Evolutionary conservation across 1,284 basidiomycete genomes (phyloP), one percentile per base, ranked within the genome.

Genomic region (Cutaneotrichosporon cavernicola): DNA sequence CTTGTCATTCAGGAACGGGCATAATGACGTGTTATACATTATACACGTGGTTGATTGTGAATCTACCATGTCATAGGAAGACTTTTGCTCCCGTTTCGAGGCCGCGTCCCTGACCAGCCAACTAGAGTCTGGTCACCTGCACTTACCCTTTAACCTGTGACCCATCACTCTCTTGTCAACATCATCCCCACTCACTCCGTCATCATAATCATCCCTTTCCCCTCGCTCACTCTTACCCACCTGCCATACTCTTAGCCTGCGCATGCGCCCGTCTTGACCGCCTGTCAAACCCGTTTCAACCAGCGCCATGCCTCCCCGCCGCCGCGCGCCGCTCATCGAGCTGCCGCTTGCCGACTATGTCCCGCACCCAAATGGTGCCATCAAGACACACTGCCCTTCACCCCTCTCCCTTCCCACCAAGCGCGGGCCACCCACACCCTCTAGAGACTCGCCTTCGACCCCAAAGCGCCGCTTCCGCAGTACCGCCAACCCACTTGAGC

Each of bases 291-390:
- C 43, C 43, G n/a, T 18, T 5, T 5, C 43, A 13, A n/a, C 21
- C 9, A 14, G 11, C 36, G n/a, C 21, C 57, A 59, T 59, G 49
- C 22, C 56, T 6, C 13, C 57, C 32, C 4, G 30, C 10, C 32
- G 55, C 30, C 66, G 65, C 8, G 52, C 26, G 14, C 65, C 68
- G 5, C 61, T 69, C 5, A 50, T 10, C 40, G 63, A 64, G 9
- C 65, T 70, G 31, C 63, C 69, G 5, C 50, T 70, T 21, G 31
- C 61, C n/a, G 56, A 56, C n/a, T 70, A 65, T 50, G n/a, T 65
- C 31, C 57, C 52, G 11, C 58, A 49, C 31, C 58, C 56, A 9
- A 61, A 61, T 56, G 38, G 22, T 21, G 55, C 55, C 13, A 40
- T 40, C 55, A 38, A 43, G 36, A 22, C 36, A 18, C 36, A 31